Base-by-base conservation (phyloP, 108 stramenopile genomes). In the Pseudonitzschia delicatissima region DNA sequence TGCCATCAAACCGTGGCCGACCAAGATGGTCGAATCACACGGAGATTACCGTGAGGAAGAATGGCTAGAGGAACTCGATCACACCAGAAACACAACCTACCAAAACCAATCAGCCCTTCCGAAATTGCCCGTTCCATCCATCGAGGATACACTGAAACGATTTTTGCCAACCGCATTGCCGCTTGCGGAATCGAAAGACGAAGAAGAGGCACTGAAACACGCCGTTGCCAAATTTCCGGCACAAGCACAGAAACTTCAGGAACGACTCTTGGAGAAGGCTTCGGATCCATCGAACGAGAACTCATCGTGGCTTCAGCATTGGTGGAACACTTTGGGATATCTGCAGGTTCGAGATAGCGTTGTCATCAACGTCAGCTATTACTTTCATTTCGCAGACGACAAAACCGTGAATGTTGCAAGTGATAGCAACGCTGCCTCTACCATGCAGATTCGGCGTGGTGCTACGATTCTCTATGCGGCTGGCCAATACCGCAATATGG, bases 321-420 rank as follows among this genome's bases (percentile, higher is more conserved):
- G 91, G 91, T 94, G 93, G 93, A 94, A 94, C 64, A 81, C 84
- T 48, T 77, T 72, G 62, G 91, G 87, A 53, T 94, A 94, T 67
- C 78, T 95, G 12, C 82, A 87, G 53, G 88, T 91, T 27, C 84
- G 94, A 47, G 94, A 87, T 57, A 86, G 90, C n/a, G 84, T 91
- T 25, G 82, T 87, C 12, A 77, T 93, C 62, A 92, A 92, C 60
- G 92, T 95, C 28, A 83, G 83, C 27, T 95, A 95, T 76, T 95
- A 88, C 73, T 95, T 91, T 69, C 88, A 95, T 28, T 90, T 95
- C 62, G 57, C 67, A 3, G 85, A 92, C 50, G 91, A 92, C 48
- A 75, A 72, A 17, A 74, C 87, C 36, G 68, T n/a, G n/a, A n/a
- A n/a, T 84, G 9, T 42, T 26, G 27, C 26, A 8, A 47, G 42